These are phyloP conservation scores for Conoideocrella luteorostrata DNA, from an alignment of 2,329 filamentous ascomycete species.

Conservation along the genomic window DNA sequence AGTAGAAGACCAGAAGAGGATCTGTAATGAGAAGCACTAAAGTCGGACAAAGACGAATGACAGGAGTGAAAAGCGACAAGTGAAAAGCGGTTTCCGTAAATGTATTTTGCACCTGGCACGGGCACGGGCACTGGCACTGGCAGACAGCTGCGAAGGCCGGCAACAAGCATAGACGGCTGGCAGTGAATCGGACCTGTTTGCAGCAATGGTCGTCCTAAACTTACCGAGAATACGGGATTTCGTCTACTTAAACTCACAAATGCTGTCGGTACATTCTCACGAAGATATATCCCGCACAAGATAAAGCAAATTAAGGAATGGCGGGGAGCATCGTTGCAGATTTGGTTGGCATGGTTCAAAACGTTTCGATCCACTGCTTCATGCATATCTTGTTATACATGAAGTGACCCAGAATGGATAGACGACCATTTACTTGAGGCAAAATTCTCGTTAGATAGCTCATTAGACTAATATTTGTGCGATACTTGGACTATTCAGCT, in stretches of 20 bases:
- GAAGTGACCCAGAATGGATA: neutral
- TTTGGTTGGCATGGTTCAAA: neutral
- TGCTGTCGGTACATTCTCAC: too few species aligned
- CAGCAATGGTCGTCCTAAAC: too few species aligned
- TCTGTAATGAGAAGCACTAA: neutral
- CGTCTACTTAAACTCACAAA: too few species aligned
- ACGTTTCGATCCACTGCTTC: neutral
- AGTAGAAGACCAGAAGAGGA: neutral
- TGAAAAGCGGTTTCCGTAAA: too few species aligned
- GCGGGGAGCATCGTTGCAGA: neutral
- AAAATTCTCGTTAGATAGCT: too few species aligned
- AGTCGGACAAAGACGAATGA: neutral
- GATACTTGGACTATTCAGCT: too few species aligned
- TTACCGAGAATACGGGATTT: too few species aligned
- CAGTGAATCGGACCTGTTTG: neutral
- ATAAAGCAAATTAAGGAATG: neutral
- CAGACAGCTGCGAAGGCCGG: neutral
- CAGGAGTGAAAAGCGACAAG: neutral
- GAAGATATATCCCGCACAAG: too few species aligned
- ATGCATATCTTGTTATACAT: constrained; percentile 2
- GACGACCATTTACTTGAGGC: too few species aligned
- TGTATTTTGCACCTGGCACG: too few species aligned
- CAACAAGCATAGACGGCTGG: neutral
- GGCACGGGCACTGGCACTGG: constrained; percentile 1
- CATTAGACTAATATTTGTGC: too few species aligned